These are phyloP conservation scores for Penicillium paradoxum DNA, from an alignment of 495 filamentous ascomycete genomes.

Conservation along the genomic window DNA sequence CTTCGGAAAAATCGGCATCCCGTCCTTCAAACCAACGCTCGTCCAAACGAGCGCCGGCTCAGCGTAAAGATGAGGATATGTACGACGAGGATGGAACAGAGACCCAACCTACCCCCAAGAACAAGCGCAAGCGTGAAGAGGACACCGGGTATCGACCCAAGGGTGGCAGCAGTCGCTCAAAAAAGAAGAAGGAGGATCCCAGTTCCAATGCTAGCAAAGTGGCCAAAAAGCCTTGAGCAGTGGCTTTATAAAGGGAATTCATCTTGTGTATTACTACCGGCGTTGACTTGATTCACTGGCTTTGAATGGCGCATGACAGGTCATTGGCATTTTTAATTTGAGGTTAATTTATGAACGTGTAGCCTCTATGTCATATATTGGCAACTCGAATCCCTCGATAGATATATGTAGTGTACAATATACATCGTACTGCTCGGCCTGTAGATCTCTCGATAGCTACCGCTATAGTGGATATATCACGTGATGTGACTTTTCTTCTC, in stretches of 20 bases:
- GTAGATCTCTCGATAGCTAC: too few species aligned
- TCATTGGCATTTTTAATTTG: neutral
- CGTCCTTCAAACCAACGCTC: slow-evolving; percentile 37
- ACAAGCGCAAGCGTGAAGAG: slow-evolving; percentile 58
- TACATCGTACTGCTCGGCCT: neutral
- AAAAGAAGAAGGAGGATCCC: slow-evolving; percentile 60
- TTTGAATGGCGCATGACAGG: neutral
- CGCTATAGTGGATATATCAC: neutral
- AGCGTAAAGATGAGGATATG: slow-evolving; percentile 46
- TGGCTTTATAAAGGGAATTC: slow-evolving; percentile 1
- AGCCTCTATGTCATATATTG: neutral
- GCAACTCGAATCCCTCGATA: neutral
- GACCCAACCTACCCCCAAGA: slow-evolving; percentile 37
- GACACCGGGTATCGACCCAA: slow-evolving; percentile 69
- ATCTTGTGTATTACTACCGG: slow-evolving; percentile 20
- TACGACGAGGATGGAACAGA: slow-evolving; percentile 52
- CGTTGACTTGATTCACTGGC: slow-evolving; percentile 9
- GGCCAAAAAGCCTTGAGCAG: slow-evolving; percentile 29
- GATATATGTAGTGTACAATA: neutral
- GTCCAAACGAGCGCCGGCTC: slow-evolving; percentile 36
- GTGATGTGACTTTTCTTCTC: slow-evolving; percentile 7
- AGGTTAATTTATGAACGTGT: neutral
- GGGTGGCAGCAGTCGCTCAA: slow-evolving; percentile 54
- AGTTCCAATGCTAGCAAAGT: slow-evolving; percentile 26
- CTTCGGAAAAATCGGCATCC: slow-evolving; percentile 54